phyloP scores from a whole-genome alignment of 83 land plant species.

The Picea mariana region DNA sequence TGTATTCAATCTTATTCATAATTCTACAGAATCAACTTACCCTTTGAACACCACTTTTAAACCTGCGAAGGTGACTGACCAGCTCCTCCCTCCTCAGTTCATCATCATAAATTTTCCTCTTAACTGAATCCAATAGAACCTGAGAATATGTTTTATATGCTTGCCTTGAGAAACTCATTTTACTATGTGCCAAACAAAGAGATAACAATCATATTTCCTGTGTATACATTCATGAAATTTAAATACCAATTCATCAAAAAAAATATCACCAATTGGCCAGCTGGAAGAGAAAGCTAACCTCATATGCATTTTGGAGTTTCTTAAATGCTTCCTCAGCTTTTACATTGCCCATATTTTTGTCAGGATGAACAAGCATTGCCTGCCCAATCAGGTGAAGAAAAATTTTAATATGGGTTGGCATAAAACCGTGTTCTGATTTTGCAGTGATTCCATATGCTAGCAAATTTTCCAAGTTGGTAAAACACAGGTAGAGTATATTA shows the following conservation, averaged over 20 bases:
- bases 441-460: not conserved
- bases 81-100: conserved; percentile 88
- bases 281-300: conserved; percentile 47
- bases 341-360: conserved; percentile 94
- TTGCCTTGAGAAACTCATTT: too few relatives aligned
- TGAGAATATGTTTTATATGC: conserved; percentile 20
- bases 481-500: not conserved
- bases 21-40: conserved; percentile 25
- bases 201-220: not conserved
- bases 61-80: conserved; percentile 64
- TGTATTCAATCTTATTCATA: not conserved
- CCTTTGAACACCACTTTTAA: conserved; percentile 55
- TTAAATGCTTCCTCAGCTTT: conserved; percentile 98
- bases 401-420: not conserved
- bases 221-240: not conserved
- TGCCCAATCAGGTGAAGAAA: conserved; percentile 16
- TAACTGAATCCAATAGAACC: conserved; percentile 83
- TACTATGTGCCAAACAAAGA: not conserved
- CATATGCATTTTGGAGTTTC: conserved; percentile 98
- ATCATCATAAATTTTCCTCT: conserved; percentile 88
- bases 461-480: not conserved
- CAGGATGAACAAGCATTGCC: conserved; percentile 99
- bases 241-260: not conserved
- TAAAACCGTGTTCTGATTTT: not conserved
- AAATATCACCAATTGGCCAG: not conserved